Base-by-base conservation (phyloP, 208 protist genomes). In the Leptomonas seymouri region DNA sequence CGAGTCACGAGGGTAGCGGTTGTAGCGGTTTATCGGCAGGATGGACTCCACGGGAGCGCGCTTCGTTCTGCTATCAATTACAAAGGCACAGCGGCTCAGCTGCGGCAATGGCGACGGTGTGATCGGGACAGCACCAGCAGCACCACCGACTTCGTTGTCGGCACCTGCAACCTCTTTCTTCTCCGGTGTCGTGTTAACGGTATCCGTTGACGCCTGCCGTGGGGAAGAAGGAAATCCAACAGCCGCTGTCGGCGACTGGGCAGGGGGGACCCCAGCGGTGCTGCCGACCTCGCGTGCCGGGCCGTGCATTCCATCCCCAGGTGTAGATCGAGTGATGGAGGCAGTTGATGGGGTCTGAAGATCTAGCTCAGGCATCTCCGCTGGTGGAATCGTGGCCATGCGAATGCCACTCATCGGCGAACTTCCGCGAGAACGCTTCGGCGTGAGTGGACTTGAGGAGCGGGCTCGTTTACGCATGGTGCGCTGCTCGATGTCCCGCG, bases 1-100 rank as follows among this genome's bases (percentile, higher is more conserved):
- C 30, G 85, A 36, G 15, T 83, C 65, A 41, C 90, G 87, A n/a
- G 90, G 90, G 71, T 95, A 93, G 49, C 84, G 78, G 69, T 95
- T 95, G 53, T 68, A 59, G 18, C 71, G 61, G 67, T 95, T 95
- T 6, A 45, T 27, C 0, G 90, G 90, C 54, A 95, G 41, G 7
- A 89, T 57, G 20, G 72, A 80, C 30, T 68, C 74, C 4, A 68
- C 76, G 15, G 86, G 88, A 14, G 84, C 73, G 41, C 72, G 57
- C 30, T 71, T 71, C 28, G 90, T 93, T 9, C 73, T 65, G 66
- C 74, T 85, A 70, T 95, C 90, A 2, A 95, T 54, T 0, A 95
- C 56, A 57, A 95, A 95, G 42, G 77, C 76, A 60, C 90, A 95
- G 46, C 79, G 76, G n/a, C 51, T 55, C 31, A 72, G 49, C 42